Evolutionary conservation across 345 rosid genomes (phyloP), one percentile per base, ranked within the genome.

Genomic region (Salix koriyanagi): DNA sequence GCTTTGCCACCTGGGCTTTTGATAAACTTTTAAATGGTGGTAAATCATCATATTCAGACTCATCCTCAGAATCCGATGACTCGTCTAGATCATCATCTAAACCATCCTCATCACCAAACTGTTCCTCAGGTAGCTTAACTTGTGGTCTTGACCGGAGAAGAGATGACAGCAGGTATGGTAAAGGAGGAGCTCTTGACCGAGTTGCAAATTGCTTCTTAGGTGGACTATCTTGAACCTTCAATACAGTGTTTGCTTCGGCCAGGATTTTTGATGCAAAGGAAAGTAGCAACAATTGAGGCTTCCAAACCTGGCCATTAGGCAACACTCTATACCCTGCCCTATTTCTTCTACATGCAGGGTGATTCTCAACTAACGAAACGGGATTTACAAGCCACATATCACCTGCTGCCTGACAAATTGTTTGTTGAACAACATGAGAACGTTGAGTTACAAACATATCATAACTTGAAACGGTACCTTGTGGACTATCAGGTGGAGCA

Each of bases 221-320:
- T 26, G 88, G 93, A 79, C 87, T 90, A 71, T 91, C 99, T 87
- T 93, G 97, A 79, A 93, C 80, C 85, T 90, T 90, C 67, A 96
- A 65, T 62, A 96, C 90, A 2, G 92, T 77, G 68, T 91, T 95
- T 85, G 99, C 99, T 78, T 93, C 98, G 12, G 94, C 97, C 30
- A 95, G 88, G 76, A 95, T 95, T 84, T 93, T 95, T 25, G 97
- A 91, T 66, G 99, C 99, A 82, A 95, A 95, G 19, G 99, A 95
- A 65, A 93, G 96, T 81, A 95, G 79, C 70, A 95, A 72, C 85
- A 95, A 84, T 83, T 93, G 98, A 81, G 99, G 98, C 85, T 96
- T 96, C 99, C 99, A 96, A 66, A 96, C 97, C 85, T 96, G 99
- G 77, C 98, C 99, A 86, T 96, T 96, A 2, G 99, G 99, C 85